phyloP scores from a whole-genome alignment of 1,284 basidiomycete species.

The Leucoagaricus sp. region DNA sequence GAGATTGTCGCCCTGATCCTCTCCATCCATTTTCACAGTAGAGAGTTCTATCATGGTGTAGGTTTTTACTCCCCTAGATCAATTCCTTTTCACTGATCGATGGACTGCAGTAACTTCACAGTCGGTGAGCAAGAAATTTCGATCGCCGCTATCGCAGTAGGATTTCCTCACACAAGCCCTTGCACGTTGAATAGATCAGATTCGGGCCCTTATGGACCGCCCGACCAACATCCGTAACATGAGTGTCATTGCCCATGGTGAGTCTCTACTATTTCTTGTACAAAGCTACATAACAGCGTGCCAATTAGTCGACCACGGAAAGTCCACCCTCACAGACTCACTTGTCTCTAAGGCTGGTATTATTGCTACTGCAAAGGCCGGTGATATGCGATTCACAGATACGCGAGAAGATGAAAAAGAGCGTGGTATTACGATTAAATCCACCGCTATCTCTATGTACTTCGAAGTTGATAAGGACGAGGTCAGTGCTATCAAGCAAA shows the following conservation, averaged over 20 bases:
- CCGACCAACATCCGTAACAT: conserved; percentile 97
- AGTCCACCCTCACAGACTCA: conserved; percentile 99
- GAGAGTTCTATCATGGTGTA: conserved; percentile 74
- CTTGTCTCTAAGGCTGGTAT: conserved; percentile 99
- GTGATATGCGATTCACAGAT: conserved; percentile 98
- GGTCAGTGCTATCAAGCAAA: conserved; percentile 84
- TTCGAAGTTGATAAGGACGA: conserved; percentile 96
- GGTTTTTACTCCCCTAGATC: conserved; percentile 33
- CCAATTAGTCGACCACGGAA: conserved; percentile 94
- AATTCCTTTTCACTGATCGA: conserved; percentile 23
- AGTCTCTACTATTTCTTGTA: conserved; percentile 28
- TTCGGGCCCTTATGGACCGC: conserved; percentile 88
- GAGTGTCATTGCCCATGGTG: conserved; percentile 96
- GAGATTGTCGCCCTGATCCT: conserved; percentile 26
- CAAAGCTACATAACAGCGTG: conserved; percentile 18
- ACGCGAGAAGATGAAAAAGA: conserved; percentile 99
- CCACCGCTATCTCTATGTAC: conserved; percentile 99
- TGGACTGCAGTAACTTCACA: conserved; percentile 76
- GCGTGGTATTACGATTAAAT: conserved; percentile 99
- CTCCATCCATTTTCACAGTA: conserved; percentile 36
- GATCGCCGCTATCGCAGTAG: conserved; percentile 7
- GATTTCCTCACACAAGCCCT: conserved; percentile 8
- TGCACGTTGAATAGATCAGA: conserved; percentile 64
- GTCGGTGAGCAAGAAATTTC: conserved; percentile 58
- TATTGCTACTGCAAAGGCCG: conserved; percentile 94